Conservation (phyloP, 345 rosid genomes). For the Tarenaya hassleriana region DNA sequence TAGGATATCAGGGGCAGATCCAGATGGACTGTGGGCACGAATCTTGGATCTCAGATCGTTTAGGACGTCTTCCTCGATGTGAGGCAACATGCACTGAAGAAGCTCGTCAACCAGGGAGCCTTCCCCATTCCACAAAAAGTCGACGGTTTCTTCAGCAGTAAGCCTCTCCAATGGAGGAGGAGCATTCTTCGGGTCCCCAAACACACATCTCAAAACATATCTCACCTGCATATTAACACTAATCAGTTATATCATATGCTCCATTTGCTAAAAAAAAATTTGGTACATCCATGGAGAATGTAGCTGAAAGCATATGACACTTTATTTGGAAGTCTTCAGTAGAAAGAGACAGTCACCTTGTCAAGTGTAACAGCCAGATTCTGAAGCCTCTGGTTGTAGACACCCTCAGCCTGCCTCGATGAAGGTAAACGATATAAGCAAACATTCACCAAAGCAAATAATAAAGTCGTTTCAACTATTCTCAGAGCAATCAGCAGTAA, state of each 20-base stretch:
- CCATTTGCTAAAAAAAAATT: slow-evolving; percentile 8
- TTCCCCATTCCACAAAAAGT: slow-evolving; percentile 82
- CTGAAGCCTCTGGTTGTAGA: slow-evolving; percentile 99
- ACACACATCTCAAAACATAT: slow-evolving; percentile 87
- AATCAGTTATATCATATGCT: slow-evolving; percentile 13
- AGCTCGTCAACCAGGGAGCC: slow-evolving; percentile 88
- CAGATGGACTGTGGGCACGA: slow-evolving; percentile 59
- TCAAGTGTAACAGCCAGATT: slow-evolving; percentile 97
- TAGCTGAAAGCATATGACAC: slow-evolving; percentile 7
- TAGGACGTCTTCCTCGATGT: slow-evolving; percentile 49
- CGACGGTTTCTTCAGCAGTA: slow-evolving; percentile 59
- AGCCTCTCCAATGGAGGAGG: slow-evolving; percentile 95
- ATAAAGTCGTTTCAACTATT: not conserved
- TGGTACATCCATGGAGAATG: slow-evolving; percentile 4
- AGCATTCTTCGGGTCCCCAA: slow-evolving; percentile 88
- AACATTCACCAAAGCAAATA: slow-evolving; percentile 6
- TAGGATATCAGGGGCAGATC: slow-evolving; percentile 51
- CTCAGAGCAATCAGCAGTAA: not conserved
- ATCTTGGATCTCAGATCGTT: slow-evolving; percentile 72
- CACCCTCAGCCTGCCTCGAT: slow-evolving; percentile 89
- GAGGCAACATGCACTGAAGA: slow-evolving; percentile 72
- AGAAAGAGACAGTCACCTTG: slow-evolving; percentile 52
- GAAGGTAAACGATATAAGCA: slow-evolving; percentile 22
- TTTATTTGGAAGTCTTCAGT: slow-evolving; percentile 9
- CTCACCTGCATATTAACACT: slow-evolving; percentile 54